Conservation (phyloP, 2,329 filamentous ascomycete species). For the Fusarium mangiferae region DNA sequence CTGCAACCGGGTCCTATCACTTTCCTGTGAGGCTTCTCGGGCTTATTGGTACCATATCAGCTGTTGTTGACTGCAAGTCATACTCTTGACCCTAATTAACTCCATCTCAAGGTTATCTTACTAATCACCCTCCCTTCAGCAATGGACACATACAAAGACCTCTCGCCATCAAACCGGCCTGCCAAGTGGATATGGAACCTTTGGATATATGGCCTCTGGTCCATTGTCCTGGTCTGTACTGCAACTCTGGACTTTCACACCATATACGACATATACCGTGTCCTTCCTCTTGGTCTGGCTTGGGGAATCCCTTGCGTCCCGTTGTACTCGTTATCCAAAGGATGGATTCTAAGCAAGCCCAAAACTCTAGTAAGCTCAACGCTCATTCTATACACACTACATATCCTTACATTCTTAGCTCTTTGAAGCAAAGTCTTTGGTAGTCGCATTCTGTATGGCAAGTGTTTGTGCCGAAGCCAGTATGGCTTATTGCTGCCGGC, state of each 20-base stretch:
- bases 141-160: conserved; percentile 23
- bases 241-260: not conserved
- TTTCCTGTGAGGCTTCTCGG: conserved; percentile 11
- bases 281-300: conserved; percentile 17
- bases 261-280: conserved; percentile 16
- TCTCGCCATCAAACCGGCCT: not conserved
- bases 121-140: not conserved
- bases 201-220: conserved; percentile 10
- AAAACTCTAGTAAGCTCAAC: conserved; percentile 10
- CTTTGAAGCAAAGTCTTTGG: conserved; percentile 17
- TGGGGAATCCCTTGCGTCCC: conserved; percentile 23
- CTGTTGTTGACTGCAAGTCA: conserved; percentile 11
- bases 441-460: conserved; percentile 19
- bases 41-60: conserved; percentile 15
- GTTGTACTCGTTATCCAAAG: not conserved
- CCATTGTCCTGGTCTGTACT: not conserved
- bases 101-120: not conserved
- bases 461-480: conserved; percentile 10
- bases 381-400: accelerated
- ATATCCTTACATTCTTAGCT: not conserved
- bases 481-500: conserved; percentile 18
- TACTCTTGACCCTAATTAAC: not conserved
- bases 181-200: conserved; percentile 10
- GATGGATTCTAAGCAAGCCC: conserved; percentile 6
- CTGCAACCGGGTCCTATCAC: conserved; percentile 10